phyloP scores from a whole-genome alignment of 306 rosid species.

The Parietaria judaica region DNA sequence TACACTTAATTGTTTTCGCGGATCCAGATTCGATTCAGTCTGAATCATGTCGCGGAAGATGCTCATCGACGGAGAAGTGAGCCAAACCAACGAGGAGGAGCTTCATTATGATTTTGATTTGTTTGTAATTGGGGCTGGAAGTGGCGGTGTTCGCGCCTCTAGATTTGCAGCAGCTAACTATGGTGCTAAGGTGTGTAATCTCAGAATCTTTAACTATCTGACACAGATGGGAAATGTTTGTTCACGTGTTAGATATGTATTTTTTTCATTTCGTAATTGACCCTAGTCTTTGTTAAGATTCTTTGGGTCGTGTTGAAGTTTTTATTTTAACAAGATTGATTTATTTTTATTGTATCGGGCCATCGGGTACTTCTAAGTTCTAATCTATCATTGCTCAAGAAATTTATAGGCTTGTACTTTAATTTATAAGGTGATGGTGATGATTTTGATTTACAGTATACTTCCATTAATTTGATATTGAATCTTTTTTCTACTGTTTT shows the following conservation, averaged over 20 bases:
- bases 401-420: neutral
- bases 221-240: too few relatives aligned
- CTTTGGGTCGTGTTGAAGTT: too few relatives aligned
- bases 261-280: too few relatives aligned
- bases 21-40: conserved; percentile 16
- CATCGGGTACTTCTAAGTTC: too few relatives aligned
- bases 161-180: conserved; percentile 72
- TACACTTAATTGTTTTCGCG: neutral
- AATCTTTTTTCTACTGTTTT: conserved; percentile 11
- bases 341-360: too few relatives aligned
- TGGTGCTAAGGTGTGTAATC: conserved; percentile 71
- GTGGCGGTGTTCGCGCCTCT: conserved; percentile 96
- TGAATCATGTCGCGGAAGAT: conserved; percentile 77
- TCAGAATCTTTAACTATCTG: neutral
- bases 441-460: neutral
- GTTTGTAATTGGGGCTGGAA: conserved; percentile 93
- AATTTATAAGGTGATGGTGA: neutral
- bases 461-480: neutral
- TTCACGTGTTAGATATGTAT: too few relatives aligned
- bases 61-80: conserved; percentile 59
- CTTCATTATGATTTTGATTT: conserved; percentile 60
- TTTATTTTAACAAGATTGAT: too few relatives aligned
- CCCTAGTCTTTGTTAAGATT: too few relatives aligned
- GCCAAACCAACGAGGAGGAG: conserved; percentile 33
- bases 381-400: neutral